Evolutionary conservation across 2,329 filamentous ascomycete species (phyloP).

Genomic region (Penicillium psychrosexuale): DNA sequence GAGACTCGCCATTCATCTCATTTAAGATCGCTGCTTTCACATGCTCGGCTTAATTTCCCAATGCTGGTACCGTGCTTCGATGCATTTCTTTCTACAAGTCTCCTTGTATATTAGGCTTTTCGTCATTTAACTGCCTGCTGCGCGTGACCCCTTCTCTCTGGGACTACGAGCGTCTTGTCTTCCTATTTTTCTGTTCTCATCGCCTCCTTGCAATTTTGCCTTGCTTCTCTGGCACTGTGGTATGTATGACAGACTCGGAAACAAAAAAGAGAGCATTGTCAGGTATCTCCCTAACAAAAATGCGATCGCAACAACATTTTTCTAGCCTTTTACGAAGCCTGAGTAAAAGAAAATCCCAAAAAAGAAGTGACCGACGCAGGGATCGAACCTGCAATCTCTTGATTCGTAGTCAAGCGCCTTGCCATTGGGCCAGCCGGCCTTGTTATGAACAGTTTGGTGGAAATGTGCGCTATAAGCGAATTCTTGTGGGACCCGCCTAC

Average conservation of each 20-base stretch:
- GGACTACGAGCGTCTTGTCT: background rate
- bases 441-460: rapidly evolving
- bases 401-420: constrained; percentile 54
- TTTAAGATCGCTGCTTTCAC: background rate
- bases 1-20: background rate
- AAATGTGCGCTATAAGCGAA: background rate
- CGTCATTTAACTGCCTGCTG: background rate
- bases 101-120: background rate
- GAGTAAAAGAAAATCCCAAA: background rate
- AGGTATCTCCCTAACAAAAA: background rate
- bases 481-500: background rate
- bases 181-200: background rate
- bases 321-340: background rate
- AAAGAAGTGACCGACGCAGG: constrained; percentile 39
- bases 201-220: too few relatives aligned
- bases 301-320: background rate
- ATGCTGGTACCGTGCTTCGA: background rate
- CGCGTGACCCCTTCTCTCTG: too few relatives aligned
- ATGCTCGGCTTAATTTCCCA: background rate
- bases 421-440: constrained; percentile 47
- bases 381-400: constrained; percentile 51
- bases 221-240: background rate
- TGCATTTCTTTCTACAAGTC: background rate
- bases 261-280: background rate
- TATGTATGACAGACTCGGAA: background rate